Evolutionary conservation across 2,329 filamentous ascomycete genomes (phyloP), one percentile per base, ranked within the genome.

Genomic region (Cladophialophora chaetospira): DNA sequence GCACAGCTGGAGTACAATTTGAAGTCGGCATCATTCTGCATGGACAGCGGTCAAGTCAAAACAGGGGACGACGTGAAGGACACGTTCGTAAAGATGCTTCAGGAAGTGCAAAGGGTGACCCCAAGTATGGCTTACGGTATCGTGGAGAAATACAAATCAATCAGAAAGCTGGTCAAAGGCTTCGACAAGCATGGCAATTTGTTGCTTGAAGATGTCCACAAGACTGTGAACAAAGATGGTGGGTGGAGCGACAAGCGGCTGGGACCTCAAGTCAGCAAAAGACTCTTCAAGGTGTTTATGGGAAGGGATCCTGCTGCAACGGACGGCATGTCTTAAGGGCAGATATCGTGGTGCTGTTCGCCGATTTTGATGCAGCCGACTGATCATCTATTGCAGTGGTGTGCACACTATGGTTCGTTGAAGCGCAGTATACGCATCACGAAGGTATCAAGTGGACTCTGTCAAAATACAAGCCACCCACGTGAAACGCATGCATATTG

Each of bases 41-140:
- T 92, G 87, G 88, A 90, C 51, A 77, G 78, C 0, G 89, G 89
- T 0, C 89, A 93, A 71, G 87, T 93, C 38, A 84, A 83, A 53
- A 82, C 85, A 0, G 89, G 89, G 25, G 81, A 83, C 40, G 73
- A 79, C 1, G 70, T 75, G 5, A 50, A 53, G 23, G 88, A 92
- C 65, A 89, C 85, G 0, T 93, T 87, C 61, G 75, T 84, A 42
- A 83, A 83, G 62, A 89, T 93, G 88, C 74, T 94, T 48, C 86
- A 91, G 71, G 86, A 91, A 72, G 83, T 92, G 36, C 78, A 79
- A 11, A 82, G 88, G 13, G 80, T 93, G 13, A 92, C 89, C 4
- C 81, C 84, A 0, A 82, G 87, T 0, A 83, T 91, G 66, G 89
- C 89, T 0, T 83, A 87, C 60, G 88, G 88, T 2, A 82, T 93